Conservation (phyloP, 129 eudicot species). For the Tagetes patula region DNA sequence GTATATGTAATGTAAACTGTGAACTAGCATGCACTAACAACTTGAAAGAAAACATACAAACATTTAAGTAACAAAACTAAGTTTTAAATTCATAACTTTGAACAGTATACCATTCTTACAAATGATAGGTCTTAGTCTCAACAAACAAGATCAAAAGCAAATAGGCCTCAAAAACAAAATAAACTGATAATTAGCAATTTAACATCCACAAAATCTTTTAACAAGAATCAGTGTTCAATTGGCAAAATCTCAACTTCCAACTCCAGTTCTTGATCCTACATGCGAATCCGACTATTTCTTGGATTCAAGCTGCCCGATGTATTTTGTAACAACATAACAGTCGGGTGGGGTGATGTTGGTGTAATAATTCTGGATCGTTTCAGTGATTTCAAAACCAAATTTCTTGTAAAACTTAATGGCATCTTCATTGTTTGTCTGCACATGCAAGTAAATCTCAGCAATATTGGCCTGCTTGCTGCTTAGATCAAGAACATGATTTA, state of each 20-base stretch:
- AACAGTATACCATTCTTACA: slow-evolving; percentile 30
- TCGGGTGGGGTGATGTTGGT: slow-evolving; percentile 96
- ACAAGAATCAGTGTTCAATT: slow-evolving; percentile 34
- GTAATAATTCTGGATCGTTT: slow-evolving; percentile 90
- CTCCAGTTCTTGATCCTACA: slow-evolving; percentile 22
- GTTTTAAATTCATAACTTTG: slow-evolving; percentile 20
- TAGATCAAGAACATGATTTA: slow-evolving; percentile 78
- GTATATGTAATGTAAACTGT: too few species aligned
- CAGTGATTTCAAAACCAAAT: slow-evolving; percentile 93
- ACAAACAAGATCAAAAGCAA: slow-evolving; percentile 32
- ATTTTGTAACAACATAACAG: slow-evolving; percentile 83
- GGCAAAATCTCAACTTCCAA: slow-evolving; percentile 25
- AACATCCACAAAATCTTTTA: slow-evolving; percentile 27
- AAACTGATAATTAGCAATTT: slow-evolving; percentile 21
- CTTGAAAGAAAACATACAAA: not conserved
- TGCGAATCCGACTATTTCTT: slow-evolving; percentile 46
- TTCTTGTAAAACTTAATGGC: slow-evolving; percentile 93
- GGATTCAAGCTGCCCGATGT: slow-evolving; percentile 45
- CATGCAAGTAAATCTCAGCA: slow-evolving; percentile 89
- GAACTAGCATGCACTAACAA: too few species aligned
- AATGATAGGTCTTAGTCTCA: slow-evolving; percentile 29
- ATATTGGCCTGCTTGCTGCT: slow-evolving; percentile 83
- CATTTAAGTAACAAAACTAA: slow-evolving; percentile 7
- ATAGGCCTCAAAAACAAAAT: slow-evolving; percentile 25
- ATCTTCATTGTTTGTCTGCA: slow-evolving; percentile 95